phyloP scores from a whole-genome alignment of 2,329 filamentous ascomycete genomes.

The Talaromyces islandicus region DNA sequence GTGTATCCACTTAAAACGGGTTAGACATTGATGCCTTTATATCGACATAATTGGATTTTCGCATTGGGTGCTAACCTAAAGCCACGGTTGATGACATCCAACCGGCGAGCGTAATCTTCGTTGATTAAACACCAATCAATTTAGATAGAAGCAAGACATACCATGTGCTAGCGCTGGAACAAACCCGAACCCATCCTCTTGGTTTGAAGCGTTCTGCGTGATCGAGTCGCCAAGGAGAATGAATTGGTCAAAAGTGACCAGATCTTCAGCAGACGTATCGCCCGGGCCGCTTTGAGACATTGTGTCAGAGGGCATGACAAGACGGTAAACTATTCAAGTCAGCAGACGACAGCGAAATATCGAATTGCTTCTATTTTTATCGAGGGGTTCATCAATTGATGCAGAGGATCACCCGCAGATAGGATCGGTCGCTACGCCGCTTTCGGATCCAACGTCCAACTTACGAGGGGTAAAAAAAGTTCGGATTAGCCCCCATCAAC shows the following conservation, averaged over 20 bases:
- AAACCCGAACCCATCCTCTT: conserved; percentile 67
- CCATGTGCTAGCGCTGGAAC: conserved; percentile 64
- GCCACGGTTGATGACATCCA: conserved; percentile 85
- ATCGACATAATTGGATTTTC: not conserved
- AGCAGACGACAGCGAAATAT: not conserved
- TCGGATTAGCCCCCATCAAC: not conserved
- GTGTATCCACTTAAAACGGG: conserved; percentile 62
- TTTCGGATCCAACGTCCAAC: too few species aligned
- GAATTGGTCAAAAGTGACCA: conserved; percentile 58
- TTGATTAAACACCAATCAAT: conserved; percentile 11
- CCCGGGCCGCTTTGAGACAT: not conserved
- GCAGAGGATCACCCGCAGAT: not conserved
- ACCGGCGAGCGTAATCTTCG: conserved; percentile 64
- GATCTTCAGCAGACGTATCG: not conserved
- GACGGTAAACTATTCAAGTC: not conserved
- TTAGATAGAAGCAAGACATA: conserved; percentile 25
- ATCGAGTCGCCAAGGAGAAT: conserved; percentile 89
- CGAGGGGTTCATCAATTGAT: not conserved
- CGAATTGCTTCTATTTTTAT: not conserved
- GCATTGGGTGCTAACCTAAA: conserved; percentile 48
- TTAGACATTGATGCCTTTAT: not conserved
- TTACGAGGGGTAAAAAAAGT: too few species aligned
- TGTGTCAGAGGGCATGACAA: not conserved
- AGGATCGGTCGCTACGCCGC: too few species aligned
- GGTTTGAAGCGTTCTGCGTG: conserved; percentile 60